Evolutionary conservation across 2,329 filamentous ascomycete species (phyloP), one percentile per base, ranked within the genome.

Genomic region (Colletotrichum filicis): DNA sequence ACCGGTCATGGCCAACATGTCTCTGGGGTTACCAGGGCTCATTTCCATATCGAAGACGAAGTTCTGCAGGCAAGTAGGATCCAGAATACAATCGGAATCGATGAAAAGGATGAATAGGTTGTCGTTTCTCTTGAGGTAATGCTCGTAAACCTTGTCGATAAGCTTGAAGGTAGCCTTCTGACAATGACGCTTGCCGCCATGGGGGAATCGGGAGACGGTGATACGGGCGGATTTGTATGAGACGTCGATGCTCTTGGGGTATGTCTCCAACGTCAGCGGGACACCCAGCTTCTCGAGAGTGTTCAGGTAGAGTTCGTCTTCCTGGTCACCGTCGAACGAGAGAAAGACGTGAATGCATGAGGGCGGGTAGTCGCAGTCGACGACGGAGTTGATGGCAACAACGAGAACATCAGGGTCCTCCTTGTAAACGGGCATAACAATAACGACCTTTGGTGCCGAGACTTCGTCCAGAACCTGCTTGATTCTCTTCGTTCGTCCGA

Each of bases 31-130:
- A 67, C 95, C 95, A 1, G 96, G 96, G 82, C 96, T 98, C 74
- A 98, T 87, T 83, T 98, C 95, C 97, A 98, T 98, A 81, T 98
- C 96, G 83, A 97, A 98, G 85, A 98, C 94, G 83, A 98, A 98
- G 82, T 98, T 98, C 81, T 98, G 96, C 73, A 98, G 90, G 81
- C 96, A 98, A 53, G 95, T 91, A 71, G 92, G 90, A 85, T 98
- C 96, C 62, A 98, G 87, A 74, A 98, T 97, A 83, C 97, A 98
- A 81, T 98, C 96, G 0, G 95, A 98, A 84, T 98, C 96, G 80
- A 98, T 98, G 84, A 98, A 98, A 12, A 98, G 89, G 66, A 98
- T 93, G 81, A 98, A 98, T 0, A 98, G 86, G 78, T 98, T 94
- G 83, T 98, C 96, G 80, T 98, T 94, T 60, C 91, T 89, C 82